Conservation (phyloP, 2,329 filamentous ascomycete genomes). For the Trichophyton simii region DNA sequence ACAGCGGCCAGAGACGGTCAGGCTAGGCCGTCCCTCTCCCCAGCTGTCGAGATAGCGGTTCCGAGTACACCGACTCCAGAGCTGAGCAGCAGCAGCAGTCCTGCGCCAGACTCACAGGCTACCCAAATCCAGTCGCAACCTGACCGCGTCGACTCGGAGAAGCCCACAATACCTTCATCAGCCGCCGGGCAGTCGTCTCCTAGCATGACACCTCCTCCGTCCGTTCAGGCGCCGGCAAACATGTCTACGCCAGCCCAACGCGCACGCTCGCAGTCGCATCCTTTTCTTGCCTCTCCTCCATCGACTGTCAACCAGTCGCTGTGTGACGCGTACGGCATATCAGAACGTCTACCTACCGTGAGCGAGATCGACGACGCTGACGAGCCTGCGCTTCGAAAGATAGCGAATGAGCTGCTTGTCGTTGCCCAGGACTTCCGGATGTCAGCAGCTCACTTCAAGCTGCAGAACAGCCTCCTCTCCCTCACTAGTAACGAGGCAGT, state of each 20-base stretch:
- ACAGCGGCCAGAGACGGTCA: neutral
- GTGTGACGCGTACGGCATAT: constrained; percentile 30
- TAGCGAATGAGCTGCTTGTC: constrained; percentile 42
- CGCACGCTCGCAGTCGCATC: constrained; percentile 30
- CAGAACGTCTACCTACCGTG: constrained; percentile 34
- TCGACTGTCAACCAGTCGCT: constrained; percentile 32
- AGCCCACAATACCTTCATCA: constrained; percentile 20
- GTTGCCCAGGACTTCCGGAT: constrained; percentile 58
- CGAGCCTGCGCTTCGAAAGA: constrained; percentile 40
- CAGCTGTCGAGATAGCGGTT: neutral
- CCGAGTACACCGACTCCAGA: constrained; percentile 1
- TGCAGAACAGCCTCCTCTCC: constrained; percentile 73
- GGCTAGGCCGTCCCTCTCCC: neutral
- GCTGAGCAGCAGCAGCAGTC: neutral
- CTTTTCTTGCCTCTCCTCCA: constrained; percentile 36
- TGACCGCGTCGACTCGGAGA: constrained; percentile 10
- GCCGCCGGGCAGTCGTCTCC: constrained; percentile 37
- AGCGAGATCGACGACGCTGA: constrained; percentile 43
- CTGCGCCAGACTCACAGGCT: neutral
- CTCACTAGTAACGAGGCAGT: constrained; percentile 76
- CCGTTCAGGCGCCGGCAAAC: constrained; percentile 40
- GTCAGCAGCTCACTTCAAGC: constrained; percentile 76
- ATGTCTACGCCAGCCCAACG: constrained; percentile 23
- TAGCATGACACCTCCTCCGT: constrained; percentile 51
- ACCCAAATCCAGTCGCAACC: constrained; percentile 5